Base-by-base conservation (phyloP, 2,329 filamentous ascomycete genomes). In the Fusarium sterilihyphosum region DNA sequence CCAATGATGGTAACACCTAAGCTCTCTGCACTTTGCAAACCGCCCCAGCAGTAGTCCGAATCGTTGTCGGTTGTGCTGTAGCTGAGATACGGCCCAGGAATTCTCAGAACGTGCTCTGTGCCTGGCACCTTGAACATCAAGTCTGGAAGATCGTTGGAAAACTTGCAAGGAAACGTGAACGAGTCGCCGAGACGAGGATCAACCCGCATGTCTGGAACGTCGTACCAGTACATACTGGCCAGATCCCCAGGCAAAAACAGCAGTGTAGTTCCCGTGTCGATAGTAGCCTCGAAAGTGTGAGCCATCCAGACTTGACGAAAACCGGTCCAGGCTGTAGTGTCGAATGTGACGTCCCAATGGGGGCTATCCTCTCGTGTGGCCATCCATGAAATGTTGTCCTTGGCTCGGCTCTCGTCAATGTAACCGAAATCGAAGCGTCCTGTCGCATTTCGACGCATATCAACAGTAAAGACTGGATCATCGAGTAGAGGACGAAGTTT, bases 211-310 rank as follows among this genome's bases (percentile, higher is more conserved):
- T 86, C 84, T 1, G 85, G 78, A 6, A 93, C 88, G 54, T 85
- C 80, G 37, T 79, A 79, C 82, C 91, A 94, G 83, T 93, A 94
- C 40, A 85, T 84, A 35, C 85, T 79, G 5, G 88, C 88, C n/a
- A 92, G 83, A 14, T 85, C 82, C 22, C 86, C 83, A 37, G 89
- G 87, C 33, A 92, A 83, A 57, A 93, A 87, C 79, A 94, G 84
- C 61, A 94, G 84, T 2, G 91, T 91, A 8, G 91, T 92, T 31
- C 92, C 92, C 6, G 92, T 94, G 81, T 94, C 92, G 35, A 89
- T 86, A 63, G 92, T 91, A 53, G 90, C 88, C 35, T 83, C 82
- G 74, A 87, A 86, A 24, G 77, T 75, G 50, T 83, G 88, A 70
- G 82, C 86, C 54, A 82, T 82, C 67, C 92, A 86, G 29, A 85